phyloP scores from a whole-genome alignment of 2,329 filamentous ascomycete genomes.

The Grosmannia huntii region DNA sequence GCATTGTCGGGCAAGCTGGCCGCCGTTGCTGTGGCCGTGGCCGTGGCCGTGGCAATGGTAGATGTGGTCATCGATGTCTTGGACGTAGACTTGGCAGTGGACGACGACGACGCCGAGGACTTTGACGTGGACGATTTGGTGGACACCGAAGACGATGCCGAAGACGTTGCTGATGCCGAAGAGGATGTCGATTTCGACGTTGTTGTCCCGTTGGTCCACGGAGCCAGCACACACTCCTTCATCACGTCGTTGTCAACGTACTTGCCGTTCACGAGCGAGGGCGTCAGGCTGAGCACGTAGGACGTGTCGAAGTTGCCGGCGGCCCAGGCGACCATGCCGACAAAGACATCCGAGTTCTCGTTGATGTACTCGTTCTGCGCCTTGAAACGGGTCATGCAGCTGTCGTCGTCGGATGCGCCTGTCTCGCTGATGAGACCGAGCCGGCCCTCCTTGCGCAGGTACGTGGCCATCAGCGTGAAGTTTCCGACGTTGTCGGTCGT shows the following conservation, averaged over 20 bases:
- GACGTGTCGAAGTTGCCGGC: slow-evolving; percentile 16
- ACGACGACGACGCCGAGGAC: not conserved
- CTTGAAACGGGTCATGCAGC: slow-evolving; percentile 20
- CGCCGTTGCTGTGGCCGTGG: not conserved
- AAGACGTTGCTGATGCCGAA: not conserved
- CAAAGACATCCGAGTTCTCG: slow-evolving; percentile 19
- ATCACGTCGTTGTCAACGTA: slow-evolving; percentile 11
- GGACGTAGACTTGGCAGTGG: not conserved
- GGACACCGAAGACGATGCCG: not conserved
- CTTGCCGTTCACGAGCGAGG: slow-evolving; percentile 7
- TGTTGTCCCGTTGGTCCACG: slow-evolving; percentile 1
- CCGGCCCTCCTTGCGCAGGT: slow-evolving; percentile 21
- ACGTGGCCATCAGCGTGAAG: slow-evolving; percentile 21
- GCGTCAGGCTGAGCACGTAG: slow-evolving; percentile 18
- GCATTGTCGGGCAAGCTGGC: not conserved
- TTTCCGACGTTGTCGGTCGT: slow-evolving; percentile 30
- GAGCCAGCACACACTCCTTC: slow-evolving; percentile 10
- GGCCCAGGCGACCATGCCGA: slow-evolving; percentile 18
- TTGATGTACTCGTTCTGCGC: slow-evolving; percentile 20
- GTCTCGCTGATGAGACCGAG: slow-evolving; percentile 24
- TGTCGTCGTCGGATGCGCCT: slow-evolving; percentile 22
- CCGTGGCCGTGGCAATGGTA: not conserved
- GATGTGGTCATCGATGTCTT: not conserved
- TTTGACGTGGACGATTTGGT: not conserved
- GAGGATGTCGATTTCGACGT: not conserved